phyloP scores from a whole-genome alignment of 176 grass and related monocot genomes.

The Bolboschoenus planiculmis region DNA sequence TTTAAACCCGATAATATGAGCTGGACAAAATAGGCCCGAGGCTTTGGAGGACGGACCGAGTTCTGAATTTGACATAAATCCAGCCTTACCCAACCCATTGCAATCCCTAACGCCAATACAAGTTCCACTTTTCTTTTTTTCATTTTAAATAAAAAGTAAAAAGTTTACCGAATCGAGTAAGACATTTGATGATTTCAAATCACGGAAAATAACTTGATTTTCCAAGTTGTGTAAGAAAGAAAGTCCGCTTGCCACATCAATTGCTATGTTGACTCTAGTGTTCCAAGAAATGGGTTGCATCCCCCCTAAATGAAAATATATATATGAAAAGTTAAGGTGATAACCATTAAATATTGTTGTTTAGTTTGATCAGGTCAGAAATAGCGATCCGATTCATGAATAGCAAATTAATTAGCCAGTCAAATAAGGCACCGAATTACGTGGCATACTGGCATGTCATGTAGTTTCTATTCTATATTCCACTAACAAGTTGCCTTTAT shows the following conservation, averaged over 20 bases:
- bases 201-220: slow-evolving; percentile 67
- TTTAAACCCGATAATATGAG: too few species aligned
- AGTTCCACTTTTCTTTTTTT: neutral
- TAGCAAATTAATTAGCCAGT: neutral
- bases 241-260: slow-evolving; percentile 60
- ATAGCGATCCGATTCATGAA: neutral
- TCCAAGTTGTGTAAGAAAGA: slow-evolving; percentile 52
- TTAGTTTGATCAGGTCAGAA: neutral
- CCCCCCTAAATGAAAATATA: slow-evolving; percentile 25
- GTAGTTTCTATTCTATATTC: neutral
- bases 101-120: neutral
- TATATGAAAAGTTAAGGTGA: too few species aligned
- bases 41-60: too few species aligned
- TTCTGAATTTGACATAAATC: too few species aligned
- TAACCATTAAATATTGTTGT: neutral
- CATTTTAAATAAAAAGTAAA: neutral
- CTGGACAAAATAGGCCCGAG: too few species aligned
- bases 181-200: slow-evolving; percentile 86
- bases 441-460: neutral
- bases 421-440: neutral
- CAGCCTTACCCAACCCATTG: too few species aligned
- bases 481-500: neutral
- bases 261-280: slow-evolving; percentile 47
- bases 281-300: slow-evolving; percentile 59
- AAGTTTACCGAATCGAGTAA: slow-evolving; percentile 45